Base-by-base conservation (phyloP, 2,329 filamentous ascomycete genomes). In the Aspergillus brasiliensis region DNA sequence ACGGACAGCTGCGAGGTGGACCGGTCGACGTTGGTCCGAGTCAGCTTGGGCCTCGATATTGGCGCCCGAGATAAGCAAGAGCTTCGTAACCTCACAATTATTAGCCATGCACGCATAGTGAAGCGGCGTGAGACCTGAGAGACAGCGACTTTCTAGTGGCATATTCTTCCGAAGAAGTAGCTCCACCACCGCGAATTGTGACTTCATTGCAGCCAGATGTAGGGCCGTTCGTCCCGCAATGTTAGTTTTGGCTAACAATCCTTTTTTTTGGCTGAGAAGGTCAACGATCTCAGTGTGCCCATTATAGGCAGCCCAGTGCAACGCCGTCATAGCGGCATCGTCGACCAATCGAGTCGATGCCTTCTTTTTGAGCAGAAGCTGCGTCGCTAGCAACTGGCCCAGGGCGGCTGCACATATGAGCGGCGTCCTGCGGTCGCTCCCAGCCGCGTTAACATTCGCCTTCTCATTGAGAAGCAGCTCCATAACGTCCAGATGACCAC, bases 301-400 rank as follows among this genome's bases (percentile, higher is more conserved):
- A 51, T 75, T 76, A 58, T 68, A 76, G 6, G 71, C 69, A 25
- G 76, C 76, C 75, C 74, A 77, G 52, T 78, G 76, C 19, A 78
- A 53, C 0, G 73, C 69, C 8, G 73, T 75, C 75, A 77, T 77
- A 5, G 68, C 70, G 15, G 63, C 67, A 51, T 77, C 73, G 52
- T 73, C 74, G 1, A 61, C 59, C 38, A 61, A 61, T 47, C 67
- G 66, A 7, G 58, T 51, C 5, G 67, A 71, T 1, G 75, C 73
- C 56, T 71, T 76, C 48, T 65, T 69, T 46, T 71, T 70, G 5
- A 78, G 48, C 5, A 78, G 66, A 52, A 71, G 63, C 25, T 72
- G 64, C 6, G 71, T 71, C 21, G 67, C 68, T 23, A 58, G 53
- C 11, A 70, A 51, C 19, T 69, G 65, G 1, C 75, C 76, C 13